Base-by-base conservation (phyloP, 768 basidiomycete genomes). In the Gloeophyllum trabeum region DNA sequence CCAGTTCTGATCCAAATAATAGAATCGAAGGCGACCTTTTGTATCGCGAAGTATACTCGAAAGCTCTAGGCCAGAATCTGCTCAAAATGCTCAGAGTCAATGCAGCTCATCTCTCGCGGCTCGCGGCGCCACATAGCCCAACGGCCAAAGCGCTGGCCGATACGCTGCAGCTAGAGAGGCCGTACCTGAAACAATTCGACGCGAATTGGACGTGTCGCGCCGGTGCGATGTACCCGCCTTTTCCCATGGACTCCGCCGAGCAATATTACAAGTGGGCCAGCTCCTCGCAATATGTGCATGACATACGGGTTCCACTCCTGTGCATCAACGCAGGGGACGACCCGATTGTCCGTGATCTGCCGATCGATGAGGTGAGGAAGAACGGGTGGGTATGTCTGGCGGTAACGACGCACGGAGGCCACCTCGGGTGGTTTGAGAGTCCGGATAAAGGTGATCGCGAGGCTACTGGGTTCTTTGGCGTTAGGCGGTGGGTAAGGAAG, bases 401-500 rank as follows among this genome's bases (percentile, higher is more conserved):
- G 18, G 53, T 80, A 37, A 87, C 88, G 0, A 58, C 64, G 23
- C 60, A 65, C 18, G 88, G 85, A 1, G 85, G 86, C 0, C 86
- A 89, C 61, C 66, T 90, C 12, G 89, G 89, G 26, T 93, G 86
- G 86, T 88, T 87, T 50, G 73, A 83, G 59, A n/a, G n/a, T n/a
- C n/a, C n/a, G n/a, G 58, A 48, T n/a, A 36, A 43, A n/a, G 36
- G 34, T 6, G n/a, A n/a, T n/a, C n/a, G n/a, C n/a, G n/a, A n/a
- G n/a, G 46, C 45, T 16, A 47, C 40, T 6, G 34, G 43, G 19
- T 45, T 41, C 16, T 34, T 43, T 12, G 54, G 50, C 1, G 56
- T 59, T 12, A 56, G 57, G 36, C 64, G 84, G 41, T 88, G 85
- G 84, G 66, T 81, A 39, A 75, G 66, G n/a, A 62, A 68, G 46